Base-by-base conservation (phyloP, 805 yeast species). In the Lipomyces kockii region DNA sequence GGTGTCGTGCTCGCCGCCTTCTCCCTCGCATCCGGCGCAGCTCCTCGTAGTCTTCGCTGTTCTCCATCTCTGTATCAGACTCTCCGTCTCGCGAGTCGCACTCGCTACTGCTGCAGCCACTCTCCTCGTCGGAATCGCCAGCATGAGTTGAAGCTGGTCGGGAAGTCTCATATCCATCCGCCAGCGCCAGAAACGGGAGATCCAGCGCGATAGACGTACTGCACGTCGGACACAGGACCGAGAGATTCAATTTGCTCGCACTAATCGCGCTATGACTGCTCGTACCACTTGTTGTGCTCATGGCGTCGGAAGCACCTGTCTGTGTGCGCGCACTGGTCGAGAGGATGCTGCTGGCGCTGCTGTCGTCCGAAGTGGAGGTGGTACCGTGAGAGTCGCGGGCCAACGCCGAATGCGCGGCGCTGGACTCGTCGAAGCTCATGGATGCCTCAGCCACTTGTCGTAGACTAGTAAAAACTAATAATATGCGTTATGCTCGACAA, bases 141-240 rank as follows among this genome's bases (percentile, higher is more conserved):
- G n/a, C 14, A 37, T 29, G 59, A 39, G 34, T 20, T 22, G 39
- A 29, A 20, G 49, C 51, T 12, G 39, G 43, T 29, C 43, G 12
- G n/a, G 65, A 56, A 9, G 25, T 49, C 11, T 22, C 62, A 32
- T 49, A 57, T 8, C 54, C 39, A 20, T 49, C 63, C 61, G 64
- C 52, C 25, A 61, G 35, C 64, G 60, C 51, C 58, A 66, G 46
- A 57, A 67, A 67, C n/a, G 68, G 71, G 29, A 65, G 52, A 35
- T 67, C 69, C 52, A 67, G 60, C 17, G 66, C 64, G 34, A 67
- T 61, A 4, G 66, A 49, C n/a, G 71, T 62, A 20, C 70, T 61
- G 35, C 71, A 67, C 1, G 63, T 12, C 22, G 71, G 71, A 53
- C 71, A 67, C 9, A 62, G 54, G 6, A 67, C 66, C 39, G 71